A percentile compares a stretch with the other conserved stretches of the same genome.
phyloP scores from a whole-genome alignment of 2,329 filamentous ascomycete species.

The Thyridium curvatum region DNA sequence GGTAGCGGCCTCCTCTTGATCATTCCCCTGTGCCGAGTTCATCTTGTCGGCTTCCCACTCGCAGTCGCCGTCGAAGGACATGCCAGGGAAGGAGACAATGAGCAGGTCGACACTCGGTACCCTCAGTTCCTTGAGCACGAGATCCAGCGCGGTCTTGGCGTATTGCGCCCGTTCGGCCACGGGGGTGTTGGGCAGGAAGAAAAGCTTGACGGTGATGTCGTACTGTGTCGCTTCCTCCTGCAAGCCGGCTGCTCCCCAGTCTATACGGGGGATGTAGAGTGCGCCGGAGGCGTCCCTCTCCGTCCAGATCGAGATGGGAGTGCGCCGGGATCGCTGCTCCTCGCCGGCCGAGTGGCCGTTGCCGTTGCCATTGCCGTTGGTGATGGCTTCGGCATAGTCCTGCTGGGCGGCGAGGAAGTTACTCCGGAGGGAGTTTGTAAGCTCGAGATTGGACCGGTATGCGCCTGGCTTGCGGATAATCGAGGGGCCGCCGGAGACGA shows the following conservation, averaged over 20 bases:
- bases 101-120: constrained; percentile 75
- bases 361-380: constrained; percentile 18
- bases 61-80: constrained; percentile 89
- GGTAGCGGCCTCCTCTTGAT: constrained; percentile 61
- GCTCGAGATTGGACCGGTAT: constrained; percentile 86
- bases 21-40: constrained; percentile 55
- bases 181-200: constrained; percentile 74
- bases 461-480: constrained; percentile 73
- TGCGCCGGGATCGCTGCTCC: constrained; percentile 16
- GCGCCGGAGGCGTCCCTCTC: constrained; percentile 44
- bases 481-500: constrained; percentile 77
- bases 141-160: constrained; percentile 68
- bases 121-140: constrained; percentile 76
- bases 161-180: constrained; percentile 60
- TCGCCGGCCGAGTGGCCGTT: constrained; percentile 17
- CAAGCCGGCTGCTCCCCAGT: constrained; percentile 65
- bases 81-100: constrained; percentile 86
- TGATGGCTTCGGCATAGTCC: constrained; percentile 37
- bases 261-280: constrained; percentile 73
- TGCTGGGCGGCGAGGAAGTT: constrained; percentile 74
- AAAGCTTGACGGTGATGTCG: constrained; percentile 92
- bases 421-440: constrained; percentile 79
- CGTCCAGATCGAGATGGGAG: constrained; percentile 57
- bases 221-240: constrained; percentile 79
- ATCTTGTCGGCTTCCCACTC: constrained; percentile 66